These are phyloP conservation scores for Alternaria hordeiaustralica DNA, from an alignment of 2,329 filamentous ascomycete genomes.

Conservation along the genomic window DNA sequence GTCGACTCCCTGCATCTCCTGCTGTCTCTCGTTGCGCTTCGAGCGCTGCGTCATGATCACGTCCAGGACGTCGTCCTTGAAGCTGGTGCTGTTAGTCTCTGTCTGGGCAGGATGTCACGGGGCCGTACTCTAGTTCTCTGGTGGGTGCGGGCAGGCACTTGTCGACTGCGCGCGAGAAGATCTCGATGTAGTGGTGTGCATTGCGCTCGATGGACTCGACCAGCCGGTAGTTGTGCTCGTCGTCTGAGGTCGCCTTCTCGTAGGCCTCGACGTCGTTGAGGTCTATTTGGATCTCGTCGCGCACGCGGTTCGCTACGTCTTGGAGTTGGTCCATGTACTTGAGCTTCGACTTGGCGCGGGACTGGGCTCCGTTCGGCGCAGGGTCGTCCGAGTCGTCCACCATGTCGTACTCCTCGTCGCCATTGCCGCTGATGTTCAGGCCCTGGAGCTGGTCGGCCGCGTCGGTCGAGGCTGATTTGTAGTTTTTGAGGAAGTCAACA, in stretches of 20 bases:
- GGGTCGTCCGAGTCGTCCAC: constrained; percentile 80
- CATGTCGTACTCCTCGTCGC: constrained; percentile 90
- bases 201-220: constrained; percentile 88
- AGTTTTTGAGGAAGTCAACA: constrained; percentile 84
- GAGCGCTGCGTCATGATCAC: constrained; percentile 93
- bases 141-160: constrained; percentile 80
- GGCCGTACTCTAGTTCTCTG: constrained; percentile 73
- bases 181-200: constrained; percentile 93
- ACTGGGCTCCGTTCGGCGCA: constrained; percentile 54
- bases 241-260: constrained; percentile 70
- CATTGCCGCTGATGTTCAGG: constrained; percentile 86
- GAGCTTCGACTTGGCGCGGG: constrained; percentile 63
- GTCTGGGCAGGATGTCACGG: not conserved
- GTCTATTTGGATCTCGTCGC: constrained; percentile 82
- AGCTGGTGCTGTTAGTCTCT: constrained; percentile 61
- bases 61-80: constrained; percentile 97
- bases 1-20: constrained; percentile 51
- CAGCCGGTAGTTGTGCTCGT: constrained; percentile 68
- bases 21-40: constrained; percentile 80
- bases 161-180: constrained; percentile 88
- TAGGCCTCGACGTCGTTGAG: constrained; percentile 86
- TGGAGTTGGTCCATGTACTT: constrained; percentile 93
- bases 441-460: constrained; percentile 83
- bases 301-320: constrained; percentile 79
- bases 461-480: constrained; percentile 78